phyloP scores from a whole-genome alignment of 768 basidiomycete genomes.

The Aureoboletus auriporus region DNA sequence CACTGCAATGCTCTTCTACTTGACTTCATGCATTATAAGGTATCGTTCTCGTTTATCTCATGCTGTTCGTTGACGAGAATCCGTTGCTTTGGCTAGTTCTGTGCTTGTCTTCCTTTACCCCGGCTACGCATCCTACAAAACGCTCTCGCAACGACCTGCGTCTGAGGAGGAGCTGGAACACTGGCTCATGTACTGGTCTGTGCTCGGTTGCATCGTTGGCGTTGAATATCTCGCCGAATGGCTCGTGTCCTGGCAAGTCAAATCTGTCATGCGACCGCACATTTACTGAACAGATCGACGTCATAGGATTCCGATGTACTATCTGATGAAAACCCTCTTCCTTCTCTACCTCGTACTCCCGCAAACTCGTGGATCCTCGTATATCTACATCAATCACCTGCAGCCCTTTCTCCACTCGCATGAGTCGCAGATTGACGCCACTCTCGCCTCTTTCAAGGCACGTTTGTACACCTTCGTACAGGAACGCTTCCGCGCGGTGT shows the following conservation, averaged over 20 bases:
- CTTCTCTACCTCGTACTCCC: slow-evolving; percentile 89
- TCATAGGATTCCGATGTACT: slow-evolving; percentile 86
- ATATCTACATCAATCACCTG: slow-evolving; percentile 76
- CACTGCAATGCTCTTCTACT: slow-evolving; percentile 38
- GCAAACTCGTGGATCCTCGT: slow-evolving; percentile 83
- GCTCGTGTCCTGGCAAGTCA: slow-evolving; percentile 75
- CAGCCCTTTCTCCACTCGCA: slow-evolving; percentile 80
- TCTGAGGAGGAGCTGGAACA: slow-evolving; percentile 82
- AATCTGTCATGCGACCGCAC: slow-evolving; percentile 5
- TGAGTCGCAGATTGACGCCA: slow-evolving; percentile 80
- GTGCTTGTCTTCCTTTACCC: slow-evolving; percentile 83
- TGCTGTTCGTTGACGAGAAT: background rate
- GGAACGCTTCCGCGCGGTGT: slow-evolving; percentile 55
- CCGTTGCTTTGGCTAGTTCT: slow-evolving; percentile 41
- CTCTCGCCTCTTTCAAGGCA: slow-evolving; percentile 62
- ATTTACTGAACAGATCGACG: slow-evolving; percentile 6
- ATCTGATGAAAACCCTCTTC: slow-evolving; percentile 73
- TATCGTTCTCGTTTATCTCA: slow-evolving; percentile 30
- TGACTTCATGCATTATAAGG: slow-evolving; percentile 41
- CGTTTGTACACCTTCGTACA: slow-evolving; percentile 63
- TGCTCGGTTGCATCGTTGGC: slow-evolving; percentile 75
- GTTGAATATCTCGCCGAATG: slow-evolving; percentile 85
- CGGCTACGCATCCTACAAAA: slow-evolving; percentile 95
- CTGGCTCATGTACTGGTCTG: slow-evolving; percentile 99
- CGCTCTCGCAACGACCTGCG: slow-evolving; percentile 81